These are phyloP conservation scores for Hymenoscyphus occultus DNA, from an alignment of 2,329 filamentous ascomycete species.

Conservation along the genomic window DNA sequence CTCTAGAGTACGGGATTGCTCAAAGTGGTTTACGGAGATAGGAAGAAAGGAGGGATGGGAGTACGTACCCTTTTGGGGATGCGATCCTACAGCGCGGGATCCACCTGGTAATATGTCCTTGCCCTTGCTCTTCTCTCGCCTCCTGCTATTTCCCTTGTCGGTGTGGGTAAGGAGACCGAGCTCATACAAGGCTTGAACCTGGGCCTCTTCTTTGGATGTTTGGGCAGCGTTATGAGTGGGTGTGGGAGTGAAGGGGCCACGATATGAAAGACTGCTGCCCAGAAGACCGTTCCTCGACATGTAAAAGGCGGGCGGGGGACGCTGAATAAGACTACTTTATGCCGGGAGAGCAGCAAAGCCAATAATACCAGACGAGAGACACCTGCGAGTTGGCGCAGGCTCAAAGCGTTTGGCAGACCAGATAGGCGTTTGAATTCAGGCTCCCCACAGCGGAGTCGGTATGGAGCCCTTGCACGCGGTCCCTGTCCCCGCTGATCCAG, in stretches of 20 bases:
- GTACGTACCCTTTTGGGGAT: constrained; percentile 32
- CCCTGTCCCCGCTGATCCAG: background rate
- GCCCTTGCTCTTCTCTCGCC: constrained; percentile 30
- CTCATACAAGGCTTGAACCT: constrained; percentile 35
- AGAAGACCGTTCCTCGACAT: constrained; percentile 1
- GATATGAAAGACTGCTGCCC: background rate
- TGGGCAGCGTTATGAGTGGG: constrained; percentile 1
- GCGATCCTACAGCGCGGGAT: constrained; percentile 33
- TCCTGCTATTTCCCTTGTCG: constrained; percentile 32
- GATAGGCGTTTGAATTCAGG: background rate
- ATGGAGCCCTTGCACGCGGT: too few species aligned
- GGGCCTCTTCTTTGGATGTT: constrained; percentile 25
- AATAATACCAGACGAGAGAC: background rate
- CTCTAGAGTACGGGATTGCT: constrained; percentile 5
- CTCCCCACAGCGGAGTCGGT: background rate
- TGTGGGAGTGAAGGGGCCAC: background rate
- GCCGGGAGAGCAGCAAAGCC: background rate
- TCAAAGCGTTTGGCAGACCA: background rate
- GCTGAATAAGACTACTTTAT: background rate
- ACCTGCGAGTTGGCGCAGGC: background rate
- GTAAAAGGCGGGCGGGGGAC: background rate
- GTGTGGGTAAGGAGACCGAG: constrained; percentile 33
- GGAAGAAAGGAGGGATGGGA: constrained; percentile 14
- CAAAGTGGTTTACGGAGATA: constrained; percentile 1
- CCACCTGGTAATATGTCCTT: constrained; percentile 27